Evolutionary conservation across 1,284 basidiomycete genomes (phyloP).

Genomic region (Rhodofomes roseus): DNA sequence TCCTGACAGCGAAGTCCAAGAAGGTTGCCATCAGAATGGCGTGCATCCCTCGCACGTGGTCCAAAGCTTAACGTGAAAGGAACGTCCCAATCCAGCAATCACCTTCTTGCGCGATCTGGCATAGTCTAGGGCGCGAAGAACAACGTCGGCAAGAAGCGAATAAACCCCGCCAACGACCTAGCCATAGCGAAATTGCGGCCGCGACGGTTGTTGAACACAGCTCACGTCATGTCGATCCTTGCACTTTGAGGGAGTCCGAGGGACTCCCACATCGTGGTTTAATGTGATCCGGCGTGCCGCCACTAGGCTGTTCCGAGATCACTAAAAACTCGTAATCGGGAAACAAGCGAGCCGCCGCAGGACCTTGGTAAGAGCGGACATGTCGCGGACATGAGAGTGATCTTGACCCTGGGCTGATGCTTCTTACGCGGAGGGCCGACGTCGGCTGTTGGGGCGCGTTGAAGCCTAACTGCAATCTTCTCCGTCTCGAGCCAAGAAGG

Average conservation of each 20-base stretch:
- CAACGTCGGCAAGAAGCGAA: neutral
- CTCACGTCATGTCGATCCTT: neutral
- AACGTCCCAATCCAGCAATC: neutral
- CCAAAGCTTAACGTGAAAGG: neutral
- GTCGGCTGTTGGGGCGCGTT: neutral
- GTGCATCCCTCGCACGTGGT: neutral
- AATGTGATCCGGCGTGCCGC: neutral
- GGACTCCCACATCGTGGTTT: neutral
- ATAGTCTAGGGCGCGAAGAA: neutral
- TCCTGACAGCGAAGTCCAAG: neutral
- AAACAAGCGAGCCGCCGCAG: conserved; percentile 1
- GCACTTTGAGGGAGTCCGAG: neutral
- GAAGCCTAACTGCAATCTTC: neutral
- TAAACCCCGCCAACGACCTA: neutral
- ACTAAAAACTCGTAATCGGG: neutral
- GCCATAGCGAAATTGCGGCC: neutral
- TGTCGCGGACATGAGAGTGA: neutral
- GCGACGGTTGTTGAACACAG: neutral
- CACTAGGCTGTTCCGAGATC: conserved; percentile 1
- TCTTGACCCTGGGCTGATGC: neutral
- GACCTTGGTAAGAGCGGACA: neutral
- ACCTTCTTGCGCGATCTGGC: neutral
- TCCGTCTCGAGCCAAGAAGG: neutral
- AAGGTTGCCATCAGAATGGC: neutral
- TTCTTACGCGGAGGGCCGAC: neutral